phyloP scores from a whole-genome alignment of 2,329 filamentous ascomycete genomes.

The Colletotrichum viniferum region DNA sequence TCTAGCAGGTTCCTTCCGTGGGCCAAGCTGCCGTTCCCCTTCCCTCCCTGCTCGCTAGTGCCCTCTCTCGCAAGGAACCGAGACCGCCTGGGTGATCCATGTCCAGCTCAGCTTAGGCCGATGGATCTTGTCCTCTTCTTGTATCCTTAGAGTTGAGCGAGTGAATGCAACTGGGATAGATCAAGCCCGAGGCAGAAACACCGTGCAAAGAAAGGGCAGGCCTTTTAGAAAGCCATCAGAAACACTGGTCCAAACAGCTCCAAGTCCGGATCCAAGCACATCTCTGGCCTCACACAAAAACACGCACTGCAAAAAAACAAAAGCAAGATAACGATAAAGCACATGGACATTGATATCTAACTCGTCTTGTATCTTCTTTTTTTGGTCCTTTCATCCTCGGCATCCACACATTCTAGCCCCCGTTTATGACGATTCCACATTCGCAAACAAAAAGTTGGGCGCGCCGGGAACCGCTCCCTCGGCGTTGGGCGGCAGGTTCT shows the following conservation, averaged over 20 bases:
- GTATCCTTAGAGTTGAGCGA: too few species aligned
- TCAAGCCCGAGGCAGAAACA: not conserved
- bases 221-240: not conserved
- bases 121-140: not conserved
- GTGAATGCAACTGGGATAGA: not conserved
- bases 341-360: not conserved
- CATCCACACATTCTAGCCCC: not conserved
- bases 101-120: not conserved
- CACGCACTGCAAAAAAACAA: not conserved
- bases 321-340: not conserved
- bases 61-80: not conserved
- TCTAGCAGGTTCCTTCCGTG: not conserved
- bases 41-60: not conserved
- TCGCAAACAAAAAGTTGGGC: slow-evolving; percentile 86
- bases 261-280: not conserved
- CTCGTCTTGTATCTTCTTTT: not conserved
- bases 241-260: not conserved
- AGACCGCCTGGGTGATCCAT: not conserved
- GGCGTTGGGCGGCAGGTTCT: slow-evolving; percentile 63
- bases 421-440: slow-evolving; percentile 57
- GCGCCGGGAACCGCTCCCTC: slow-evolving; percentile 81
- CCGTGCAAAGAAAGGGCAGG: not conserved
- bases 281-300: not conserved
- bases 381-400: not conserved
- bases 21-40: not conserved